Base-by-base conservation (phyloP, 805 yeast genomes). In the Ogataea kodamae region DNA sequence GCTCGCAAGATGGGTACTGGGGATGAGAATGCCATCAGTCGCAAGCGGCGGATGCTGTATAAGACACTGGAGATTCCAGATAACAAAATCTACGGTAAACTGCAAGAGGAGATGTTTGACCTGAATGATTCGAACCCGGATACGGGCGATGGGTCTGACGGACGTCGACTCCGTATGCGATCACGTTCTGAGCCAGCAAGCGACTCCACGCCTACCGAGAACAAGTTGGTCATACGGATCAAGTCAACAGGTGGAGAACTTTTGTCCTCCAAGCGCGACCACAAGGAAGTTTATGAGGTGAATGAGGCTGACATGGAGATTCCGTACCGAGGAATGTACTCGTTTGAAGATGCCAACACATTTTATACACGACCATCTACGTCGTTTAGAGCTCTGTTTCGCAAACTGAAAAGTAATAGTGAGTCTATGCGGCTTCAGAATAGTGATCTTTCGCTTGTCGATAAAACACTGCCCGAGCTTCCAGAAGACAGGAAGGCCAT, bases 311-410 rank as follows among this genome's bases (percentile, higher is more conserved):
- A 65, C n/a, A 56, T 64, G 28, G 81, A 79, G 35, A 49, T 77
- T 18, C 92, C 94, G 0, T 83, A 72, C 45, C 62, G 81, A 30
- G 92, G 92, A 0, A 70, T 82, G 0, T 58, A 83, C 12, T 57
- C 68, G 12, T 73, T 72, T 45, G 69, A 72, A 13, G 77, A 81
- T 26, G 76, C 80, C 21, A 70, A 68, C 18, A 81, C 86, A 1
- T 63, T 64, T 31, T 61, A 67, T 40, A 81, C 92, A 0, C 69
- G 70, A 24, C 95, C 95, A 0, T 69, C 69, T 1, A 46, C 50
- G 4, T 49, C 59, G 6, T 42, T 38, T 7, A 33, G 42, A 11
- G 17, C 23, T 2, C 10, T 43, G 3, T 84, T 83, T 49, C 63
- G 70, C 11, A 54, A 51, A 22, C 50, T 72, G 10, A 39, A 62